Evolutionary conservation across 202 grass and related monocot genomes (phyloP), one percentile per base, ranked within the genome.

Genomic region (Alloteropsis angusta): DNA sequence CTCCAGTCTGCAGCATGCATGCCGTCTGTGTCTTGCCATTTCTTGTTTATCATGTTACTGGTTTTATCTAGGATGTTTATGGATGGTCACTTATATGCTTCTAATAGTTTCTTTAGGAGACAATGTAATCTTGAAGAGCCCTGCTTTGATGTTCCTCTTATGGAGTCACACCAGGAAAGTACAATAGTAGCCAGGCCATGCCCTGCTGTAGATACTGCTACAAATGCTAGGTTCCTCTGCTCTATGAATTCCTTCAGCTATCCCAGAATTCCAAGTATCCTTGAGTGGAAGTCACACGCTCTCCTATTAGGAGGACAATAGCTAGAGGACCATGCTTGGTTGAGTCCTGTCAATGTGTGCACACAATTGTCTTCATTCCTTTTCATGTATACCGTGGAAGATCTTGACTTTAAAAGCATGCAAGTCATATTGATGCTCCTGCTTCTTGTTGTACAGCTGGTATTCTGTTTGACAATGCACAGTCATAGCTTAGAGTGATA

Each of bases 91-190:
- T 41, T 62, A 26, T 54, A n/a, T 64, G 66, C 39, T 44, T 17
- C 9, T 43, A 12, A 26, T 12, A 66, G 30, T 67, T 85, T 37
- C 68, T 66, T 81, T 77, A 66, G 3, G 50, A 72, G 82, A 46
- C 56, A 66, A 26, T 76, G 9, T 19, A 42, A 67, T 42, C 28
- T 58, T 52, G 8, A 22, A 52, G 17, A 57, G 7, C 38, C 9
- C 60, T 72, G 32, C 59, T 80, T 77, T 65, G 67, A 35, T 58
- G 71, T 58, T 72, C 42, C 76, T 50, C 76, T 75, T 55, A 36
- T 84, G 57, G 65, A 81, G 30, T 76, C 46, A 13, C 68, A 60
- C 44, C 14, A 65, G 48, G 63, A 71, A 81, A 61, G 38, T 36
- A 57, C 68, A 41, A 15, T 41, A 59, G 15, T 34, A 75, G 49